These are phyloP conservation scores for Helichrysum umbraculigerum DNA, from an alignment of 129 eudicot species.

Conservation along the genomic window DNA sequence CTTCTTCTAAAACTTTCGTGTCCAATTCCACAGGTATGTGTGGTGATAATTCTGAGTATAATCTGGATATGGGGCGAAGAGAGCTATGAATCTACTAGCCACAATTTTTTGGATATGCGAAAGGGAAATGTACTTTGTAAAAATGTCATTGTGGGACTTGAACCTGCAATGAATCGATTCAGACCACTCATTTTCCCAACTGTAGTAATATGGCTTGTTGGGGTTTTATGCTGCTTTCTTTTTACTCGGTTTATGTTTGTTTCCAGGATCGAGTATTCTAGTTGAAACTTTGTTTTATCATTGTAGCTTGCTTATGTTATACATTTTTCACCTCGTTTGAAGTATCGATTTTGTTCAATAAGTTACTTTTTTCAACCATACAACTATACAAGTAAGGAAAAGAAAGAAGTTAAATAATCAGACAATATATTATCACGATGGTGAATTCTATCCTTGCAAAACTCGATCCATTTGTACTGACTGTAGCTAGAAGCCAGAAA, in stretches of 20 bases:
- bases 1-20: background rate
- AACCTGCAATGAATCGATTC: background rate
- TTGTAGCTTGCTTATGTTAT: background rate
- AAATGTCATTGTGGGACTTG: background rate
- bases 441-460: too few species aligned
- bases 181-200: background rate
- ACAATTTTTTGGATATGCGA: background rate
- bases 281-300: background rate
- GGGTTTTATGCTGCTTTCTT: background rate
- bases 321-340: background rate
- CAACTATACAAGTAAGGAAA: background rate
- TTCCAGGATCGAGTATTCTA: background rate
- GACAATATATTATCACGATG: background rate
- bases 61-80: background rate
- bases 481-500: too few species aligned
- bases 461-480: too few species aligned
- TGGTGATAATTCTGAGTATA: background rate
- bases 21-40: slow-evolving; percentile 3
- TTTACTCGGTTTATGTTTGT: background rate
- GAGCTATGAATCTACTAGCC: background rate
- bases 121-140: background rate
- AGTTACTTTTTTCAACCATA: background rate
- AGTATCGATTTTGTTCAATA: background rate
- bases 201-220: background rate
- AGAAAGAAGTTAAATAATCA: background rate